Evolutionary conservation across 2,329 filamentous ascomycete genomes (phyloP), one percentile per base, ranked within the genome.

Genomic region (Xylariaceae sp.): DNA sequence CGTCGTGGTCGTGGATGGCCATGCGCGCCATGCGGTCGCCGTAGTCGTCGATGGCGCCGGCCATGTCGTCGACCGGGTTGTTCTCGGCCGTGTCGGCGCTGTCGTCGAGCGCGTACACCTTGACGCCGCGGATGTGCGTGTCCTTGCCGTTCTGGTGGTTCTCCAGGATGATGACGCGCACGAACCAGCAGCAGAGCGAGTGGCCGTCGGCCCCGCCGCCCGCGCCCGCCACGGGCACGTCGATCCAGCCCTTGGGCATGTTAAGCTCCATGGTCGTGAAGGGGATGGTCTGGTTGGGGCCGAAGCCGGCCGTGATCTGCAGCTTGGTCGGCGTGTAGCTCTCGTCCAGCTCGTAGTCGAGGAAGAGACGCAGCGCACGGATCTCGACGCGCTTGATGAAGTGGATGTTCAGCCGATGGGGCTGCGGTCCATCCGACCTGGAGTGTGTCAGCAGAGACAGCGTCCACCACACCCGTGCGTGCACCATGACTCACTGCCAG

Each of bases 101-200:
- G 10, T 65, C 61, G 39, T 74, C 71, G 18, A 74, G 61, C 1
- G 74, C 74, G 45, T 77, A 98, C 8, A 96, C 82, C 63, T 94
- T 93, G 58, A 98, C 74, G 2, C 88, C 90, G 12, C 92, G 75
- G 16, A 98, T 73, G 66, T 98, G 92, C n/a, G 92, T 98, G 57
- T 98, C 92, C 58, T 98, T 98, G 44, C 92, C 92, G 57, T 98
- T 98, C 62, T 98, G 92, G 58, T 98, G 92, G 54, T 98, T 98
- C 63, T 96, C 92, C 32, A 90, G 74, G 31, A 98, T 81, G 46
- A 84, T 80, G 52, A 96, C 80, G 58, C 96, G 89, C 18, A 98
- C 71, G 19, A 96, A 77, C 63, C 90, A 94, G 12, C 85, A 88
- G 39, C 89, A 78, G 13, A 96, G 73, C 1, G 89, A 83, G 49